Base-by-base conservation (phyloP, 805 yeast species). In the Yarrowia divulgata region DNA sequence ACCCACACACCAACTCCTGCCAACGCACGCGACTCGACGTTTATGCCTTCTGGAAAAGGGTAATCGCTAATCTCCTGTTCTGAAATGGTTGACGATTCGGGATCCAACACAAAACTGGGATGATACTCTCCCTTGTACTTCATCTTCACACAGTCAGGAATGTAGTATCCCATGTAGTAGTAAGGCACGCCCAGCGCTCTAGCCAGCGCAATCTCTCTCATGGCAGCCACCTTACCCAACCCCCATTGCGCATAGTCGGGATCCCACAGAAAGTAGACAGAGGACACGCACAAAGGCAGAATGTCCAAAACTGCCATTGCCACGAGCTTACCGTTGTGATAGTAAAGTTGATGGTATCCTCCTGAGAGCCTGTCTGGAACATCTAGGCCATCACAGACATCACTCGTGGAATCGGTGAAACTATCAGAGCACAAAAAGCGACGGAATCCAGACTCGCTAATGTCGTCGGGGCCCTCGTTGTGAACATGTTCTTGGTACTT, bases 231-330 rank as follows among this genome's bases (percentile, higher is more conserved):
- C 34, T 91, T 91, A 0, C 98, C 98, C 39, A 93, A 77, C 0
- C 91, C 88, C 72, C 88, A 79, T 66, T 85, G 82, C 5, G 88
- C 87, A 75, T 82, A 89, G 68, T 87, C 93, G 0, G 96, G 95
- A 75, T 92, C 93, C 90, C 95, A 91, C 13, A 93, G 86, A 75
- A 93, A 90, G 76, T 93, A 93, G 1, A 93, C 93, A 0, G 97
- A 88, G 0, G 97, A 91, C 0, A 93, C 77, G 29, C 74, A 55
- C 34, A 85, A 77, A 0, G 97, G 97, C 42, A 93, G 77, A 23
- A 93, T 79, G 77, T 93, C 98, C 39, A 90, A 75, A 0, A 93
- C 91, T 0, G 90, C 90, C 43, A 93, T 79, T 0, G 94, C 97
- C 49, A 90, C 85, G 23, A 93, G 80, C 71, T 83, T 81, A 4